phyloP scores from a whole-genome alignment of 2,329 filamentous ascomycete genomes.

The Fusarium marasasianum region DNA sequence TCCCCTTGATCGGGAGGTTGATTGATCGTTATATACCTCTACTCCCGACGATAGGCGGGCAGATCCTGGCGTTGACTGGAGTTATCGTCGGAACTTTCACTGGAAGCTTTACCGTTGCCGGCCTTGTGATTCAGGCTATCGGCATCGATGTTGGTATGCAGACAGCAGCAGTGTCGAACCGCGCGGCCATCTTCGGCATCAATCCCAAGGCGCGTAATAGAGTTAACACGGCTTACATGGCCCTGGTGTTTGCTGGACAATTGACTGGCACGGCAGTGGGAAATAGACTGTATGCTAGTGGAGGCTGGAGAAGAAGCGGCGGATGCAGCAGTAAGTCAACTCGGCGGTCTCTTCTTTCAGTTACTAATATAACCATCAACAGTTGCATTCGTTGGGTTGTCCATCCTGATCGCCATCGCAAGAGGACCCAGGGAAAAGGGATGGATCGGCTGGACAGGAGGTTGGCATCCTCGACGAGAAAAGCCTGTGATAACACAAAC shows the following conservation, averaged over 20 bases:
- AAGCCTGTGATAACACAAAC: neutral
- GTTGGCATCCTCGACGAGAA: constrained; percentile 38
- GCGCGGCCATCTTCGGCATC: constrained; percentile 74
- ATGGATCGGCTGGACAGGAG: constrained; percentile 48
- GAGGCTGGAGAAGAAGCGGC: constrained; percentile 61
- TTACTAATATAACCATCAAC: neutral
- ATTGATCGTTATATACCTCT: constrained; percentile 76
- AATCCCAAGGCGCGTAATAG: constrained; percentile 77
- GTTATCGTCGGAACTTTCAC: constrained; percentile 75
- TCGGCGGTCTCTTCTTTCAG: neutral
- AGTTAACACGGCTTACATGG: constrained; percentile 86
- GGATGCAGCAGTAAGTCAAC: constrained; percentile 45
- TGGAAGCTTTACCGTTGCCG: constrained; percentile 72
- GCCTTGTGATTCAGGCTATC: constrained; percentile 77
- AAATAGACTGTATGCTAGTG: constrained; percentile 60
- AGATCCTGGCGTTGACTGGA: constrained; percentile 67
- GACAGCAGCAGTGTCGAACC: constrained; percentile 77
- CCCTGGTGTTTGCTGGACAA: constrained; percentile 78
- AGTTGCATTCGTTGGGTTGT: constrained; percentile 41
- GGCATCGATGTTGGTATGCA: constrained; percentile 77
- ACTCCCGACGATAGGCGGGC: constrained; percentile 72
- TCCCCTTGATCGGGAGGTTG: constrained; percentile 74
- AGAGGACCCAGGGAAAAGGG: constrained; percentile 45
- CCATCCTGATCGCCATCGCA: constrained; percentile 43
- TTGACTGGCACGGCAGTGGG: constrained; percentile 73